Conservation (phyloP, 1,139 yeast genomes). For the Yamadazyma blattariae region DNA sequence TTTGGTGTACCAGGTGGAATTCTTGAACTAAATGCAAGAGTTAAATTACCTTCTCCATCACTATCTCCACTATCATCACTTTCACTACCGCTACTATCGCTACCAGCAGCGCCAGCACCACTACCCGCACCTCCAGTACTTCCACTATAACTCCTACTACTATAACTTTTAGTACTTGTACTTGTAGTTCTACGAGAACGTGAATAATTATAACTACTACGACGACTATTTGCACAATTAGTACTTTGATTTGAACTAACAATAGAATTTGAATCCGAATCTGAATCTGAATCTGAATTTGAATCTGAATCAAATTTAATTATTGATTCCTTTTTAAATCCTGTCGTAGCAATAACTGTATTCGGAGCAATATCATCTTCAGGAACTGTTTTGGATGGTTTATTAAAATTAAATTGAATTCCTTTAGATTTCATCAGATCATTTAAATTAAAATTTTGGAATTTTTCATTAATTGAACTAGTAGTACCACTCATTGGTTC, state of each 20-base stretch:
- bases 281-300: slow-evolving; percentile 1
- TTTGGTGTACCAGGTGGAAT: slow-evolving; percentile 31
- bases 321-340: slow-evolving; percentile 1
- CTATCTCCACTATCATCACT: slow-evolving; percentile 30
- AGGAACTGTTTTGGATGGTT: slow-evolving; percentile 1
- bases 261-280: slow-evolving; percentile 1
- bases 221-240: not conserved
- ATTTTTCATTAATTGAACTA: slow-evolving; percentile 27
- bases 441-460: slow-evolving; percentile 35
- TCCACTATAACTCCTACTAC: slow-evolving; percentile 3
- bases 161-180: not conserved
- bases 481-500: slow-evolving; percentile 10
- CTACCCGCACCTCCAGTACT: not conserved
- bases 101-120: slow-evolving; percentile 3
- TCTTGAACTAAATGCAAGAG: slow-evolving; percentile 50
- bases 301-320: slow-evolving; percentile 1
- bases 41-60: slow-evolving; percentile 49
- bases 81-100: slow-evolving; percentile 19
- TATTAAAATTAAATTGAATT: slow-evolving; percentile 10
- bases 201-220: not conserved
- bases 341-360: slow-evolving; percentile 9
- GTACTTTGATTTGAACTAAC: not conserved
- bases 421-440: slow-evolving; percentile 33
- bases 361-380: slow-evolving; percentile 23
- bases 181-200: not conserved